phyloP scores from a whole-genome alignment of 75 land plant genomes.

The Isoetes taiwanensis region DNA sequence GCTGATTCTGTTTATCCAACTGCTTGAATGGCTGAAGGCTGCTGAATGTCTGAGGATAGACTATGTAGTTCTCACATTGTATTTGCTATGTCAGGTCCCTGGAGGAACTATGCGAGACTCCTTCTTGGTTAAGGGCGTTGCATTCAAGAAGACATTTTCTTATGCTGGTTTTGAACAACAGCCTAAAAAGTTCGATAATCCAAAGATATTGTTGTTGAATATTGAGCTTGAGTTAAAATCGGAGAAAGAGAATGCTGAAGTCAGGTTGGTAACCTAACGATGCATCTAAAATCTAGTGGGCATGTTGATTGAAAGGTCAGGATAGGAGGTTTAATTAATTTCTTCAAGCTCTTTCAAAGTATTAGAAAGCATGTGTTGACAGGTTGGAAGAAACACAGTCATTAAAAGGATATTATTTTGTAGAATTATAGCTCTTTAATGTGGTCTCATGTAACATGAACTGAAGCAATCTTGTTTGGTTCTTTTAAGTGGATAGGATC shows the following conservation, averaged over 20 bases:
- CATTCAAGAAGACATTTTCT: conserved; percentile 96
- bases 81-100: too few relatives aligned
- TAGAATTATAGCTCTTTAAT: neutral
- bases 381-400: too few relatives aligned
- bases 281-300: too few relatives aligned
- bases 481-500: neutral
- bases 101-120: conserved; percentile 98
- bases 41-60: too few relatives aligned
- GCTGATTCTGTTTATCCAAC: too few relatives aligned
- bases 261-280: conserved; percentile 39
- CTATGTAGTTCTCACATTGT: too few relatives aligned
- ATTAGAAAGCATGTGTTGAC: too few relatives aligned
- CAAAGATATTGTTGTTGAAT: conserved; percentile 79
- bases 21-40: too few relatives aligned
- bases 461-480: neutral
- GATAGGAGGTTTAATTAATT: too few relatives aligned
- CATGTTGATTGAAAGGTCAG: too few relatives aligned
- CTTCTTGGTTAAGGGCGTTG: conserved; percentile 91
- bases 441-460: neutral
- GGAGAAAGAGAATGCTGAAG: conserved; percentile 98
- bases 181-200: conserved; percentile 72
- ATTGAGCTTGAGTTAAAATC: conserved; percentile 94
- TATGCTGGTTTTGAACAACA: conserved; percentile 99
- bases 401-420: too few relatives aligned
- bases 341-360: too few relatives aligned